Evolutionary conservation across 805 yeast genomes (phyloP).

Genomic region (Zygosaccharomyces gambellarensis): DNA sequence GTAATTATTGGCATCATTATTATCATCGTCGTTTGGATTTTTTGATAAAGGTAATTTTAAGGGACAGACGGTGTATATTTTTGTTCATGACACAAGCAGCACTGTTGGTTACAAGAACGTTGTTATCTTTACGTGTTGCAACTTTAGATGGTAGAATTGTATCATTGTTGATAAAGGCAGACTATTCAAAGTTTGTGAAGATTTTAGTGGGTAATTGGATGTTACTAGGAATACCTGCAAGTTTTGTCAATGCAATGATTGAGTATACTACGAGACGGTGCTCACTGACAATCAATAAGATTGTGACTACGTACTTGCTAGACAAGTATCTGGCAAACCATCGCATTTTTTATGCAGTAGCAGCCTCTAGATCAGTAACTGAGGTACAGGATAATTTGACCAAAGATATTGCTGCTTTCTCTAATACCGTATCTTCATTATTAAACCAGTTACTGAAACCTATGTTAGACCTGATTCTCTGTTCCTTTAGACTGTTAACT

Average conservation of each 20-base stretch:
- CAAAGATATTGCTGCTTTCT: conserved; percentile 69
- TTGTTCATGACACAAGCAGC: conserved; percentile 48
- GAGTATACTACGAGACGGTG: conserved; percentile 55
- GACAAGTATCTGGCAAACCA: conserved; percentile 65
- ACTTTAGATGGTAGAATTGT: conserved; percentile 81
- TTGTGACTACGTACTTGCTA: conserved; percentile 60
- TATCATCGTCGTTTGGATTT: conserved; percentile 16
- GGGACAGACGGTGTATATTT: conserved; percentile 28
- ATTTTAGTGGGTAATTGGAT: conserved; percentile 68
- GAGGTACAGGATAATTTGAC: conserved; percentile 44
- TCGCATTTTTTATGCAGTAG: conserved; percentile 29
- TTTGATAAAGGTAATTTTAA: conserved; percentile 23
- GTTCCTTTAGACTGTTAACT: conserved; percentile 70
- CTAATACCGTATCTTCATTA: conserved; percentile 63
- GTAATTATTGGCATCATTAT: background rate
- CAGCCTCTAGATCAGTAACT: conserved; percentile 12
- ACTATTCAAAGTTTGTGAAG: conserved; percentile 57
- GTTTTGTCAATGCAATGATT: conserved; percentile 68
- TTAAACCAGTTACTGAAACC: conserved; percentile 86
- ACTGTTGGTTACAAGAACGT: conserved; percentile 61
- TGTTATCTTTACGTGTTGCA: conserved; percentile 76
- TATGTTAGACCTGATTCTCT: conserved; percentile 66
- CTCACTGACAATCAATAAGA: conserved; percentile 54
- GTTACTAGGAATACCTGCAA: conserved; percentile 80
- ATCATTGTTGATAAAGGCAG: conserved; percentile 70